Conservation (phyloP, 108 stramenopile species). For the Skeletonema costatum region DNA sequence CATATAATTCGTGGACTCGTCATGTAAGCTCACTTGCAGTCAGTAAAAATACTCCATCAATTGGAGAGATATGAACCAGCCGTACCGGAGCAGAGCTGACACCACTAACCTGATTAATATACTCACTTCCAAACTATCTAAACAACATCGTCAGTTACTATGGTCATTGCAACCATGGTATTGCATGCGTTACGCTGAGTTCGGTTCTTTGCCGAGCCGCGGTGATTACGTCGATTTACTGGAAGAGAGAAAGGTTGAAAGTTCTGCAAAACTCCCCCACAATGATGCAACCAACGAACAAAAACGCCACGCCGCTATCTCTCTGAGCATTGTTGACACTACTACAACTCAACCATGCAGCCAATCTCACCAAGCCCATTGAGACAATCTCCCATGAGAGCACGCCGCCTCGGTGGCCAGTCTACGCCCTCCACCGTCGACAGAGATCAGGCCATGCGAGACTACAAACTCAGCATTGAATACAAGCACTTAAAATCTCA, state of each 20-base stretch:
- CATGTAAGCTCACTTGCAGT: background rate
- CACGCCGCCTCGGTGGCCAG: constrained; percentile 6
- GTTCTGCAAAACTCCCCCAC: too few species aligned
- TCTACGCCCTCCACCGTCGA: constrained; percentile 59
- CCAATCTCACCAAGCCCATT: constrained; percentile 51
- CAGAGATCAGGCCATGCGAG: constrained; percentile 87
- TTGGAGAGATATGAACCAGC: too few species aligned
- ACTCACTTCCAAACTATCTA: background rate
- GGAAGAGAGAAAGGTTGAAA: too few species aligned
- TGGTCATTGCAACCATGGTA: too few species aligned
- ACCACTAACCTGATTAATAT: background rate
- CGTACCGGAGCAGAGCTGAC: background rate
- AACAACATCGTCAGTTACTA: constrained; percentile 17
- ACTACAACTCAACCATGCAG: background rate
- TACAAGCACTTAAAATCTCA: constrained; percentile 93
- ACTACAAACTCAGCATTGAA: constrained; percentile 95
- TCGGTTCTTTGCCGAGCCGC: background rate
- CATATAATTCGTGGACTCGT: background rate
- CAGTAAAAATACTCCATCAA: too few species aligned
- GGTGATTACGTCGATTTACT: background rate
- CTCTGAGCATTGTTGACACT: too few species aligned
- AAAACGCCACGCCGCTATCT: too few species aligned
- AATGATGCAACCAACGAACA: too few species aligned
- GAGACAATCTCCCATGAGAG: constrained; percentile 17
- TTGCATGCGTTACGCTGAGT: background rate